Evolutionary conservation across 192 early-diverging fungal genomes (phyloP).

Genomic region (Chytriomyces sp.): DNA sequence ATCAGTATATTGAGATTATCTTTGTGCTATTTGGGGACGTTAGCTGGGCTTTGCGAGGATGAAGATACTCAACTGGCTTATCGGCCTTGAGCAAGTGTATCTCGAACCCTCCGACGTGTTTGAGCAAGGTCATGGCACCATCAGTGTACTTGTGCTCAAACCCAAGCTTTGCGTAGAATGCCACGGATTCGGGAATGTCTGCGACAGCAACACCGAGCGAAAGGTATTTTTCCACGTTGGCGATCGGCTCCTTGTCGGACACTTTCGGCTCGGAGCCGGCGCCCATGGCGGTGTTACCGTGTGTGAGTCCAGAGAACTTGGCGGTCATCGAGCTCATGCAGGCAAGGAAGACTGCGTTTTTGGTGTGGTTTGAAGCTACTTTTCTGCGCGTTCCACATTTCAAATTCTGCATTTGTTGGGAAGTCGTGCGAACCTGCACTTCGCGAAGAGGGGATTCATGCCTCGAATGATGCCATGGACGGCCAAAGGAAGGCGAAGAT

Average conservation of each 20-base stretch:
- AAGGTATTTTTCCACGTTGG: neutral
- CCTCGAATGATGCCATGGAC: no score
- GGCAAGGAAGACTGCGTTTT: no score
- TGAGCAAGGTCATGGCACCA: neutral
- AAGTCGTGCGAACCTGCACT: no score
- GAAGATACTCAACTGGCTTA: neutral
- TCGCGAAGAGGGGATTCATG: no score
- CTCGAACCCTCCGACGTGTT: neutral
- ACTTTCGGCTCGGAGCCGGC: neutral
- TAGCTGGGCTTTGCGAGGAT: neutral
- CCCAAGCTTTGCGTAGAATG: neutral
- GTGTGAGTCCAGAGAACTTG: neutral
- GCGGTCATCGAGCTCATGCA: neutral
- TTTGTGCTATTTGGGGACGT: neutral
- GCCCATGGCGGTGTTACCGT: neutral
- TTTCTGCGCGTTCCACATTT: no score
- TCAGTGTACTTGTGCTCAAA: neutral
- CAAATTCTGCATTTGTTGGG: no score
- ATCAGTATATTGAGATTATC: conserved; percentile 9
- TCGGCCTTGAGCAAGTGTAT: neutral
- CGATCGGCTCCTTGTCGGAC: neutral
- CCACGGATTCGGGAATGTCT: neutral
- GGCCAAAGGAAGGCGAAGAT: no score
- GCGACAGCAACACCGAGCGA: neutral
- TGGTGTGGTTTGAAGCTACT: no score